These are phyloP conservation scores for Cryptosporidium viatorum DNA, from an alignment of 169 alveolate species.

Conservation along the genomic window DNA sequence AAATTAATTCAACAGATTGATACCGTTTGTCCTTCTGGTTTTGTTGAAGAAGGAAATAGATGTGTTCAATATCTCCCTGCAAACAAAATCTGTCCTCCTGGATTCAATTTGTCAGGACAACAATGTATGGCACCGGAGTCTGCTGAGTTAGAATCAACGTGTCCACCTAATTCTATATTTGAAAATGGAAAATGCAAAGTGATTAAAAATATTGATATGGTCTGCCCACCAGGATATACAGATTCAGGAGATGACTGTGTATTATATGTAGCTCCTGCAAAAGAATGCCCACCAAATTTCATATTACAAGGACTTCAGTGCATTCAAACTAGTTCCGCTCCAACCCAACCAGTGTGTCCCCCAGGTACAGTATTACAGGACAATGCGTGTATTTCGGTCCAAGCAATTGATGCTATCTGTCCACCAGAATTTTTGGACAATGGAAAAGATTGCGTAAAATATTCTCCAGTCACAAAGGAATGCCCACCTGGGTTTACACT, in stretches of 20 bases:
- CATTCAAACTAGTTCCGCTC: slow-evolving; percentile 60
- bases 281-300: slow-evolving; percentile 71
- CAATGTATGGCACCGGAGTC: slow-evolving; percentile 76
- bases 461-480: slow-evolving; percentile 71
- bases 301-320: slow-evolving; percentile 72
- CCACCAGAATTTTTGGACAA: slow-evolving; percentile 74
- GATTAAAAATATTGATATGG: slow-evolving; percentile 71
- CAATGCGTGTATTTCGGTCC: slow-evolving; percentile 70
- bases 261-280: slow-evolving; percentile 74
- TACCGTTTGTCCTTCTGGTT: slow-evolving; percentile 73
- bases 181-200: slow-evolving; percentile 74
- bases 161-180: slow-evolving; percentile 63
- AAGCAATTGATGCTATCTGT: slow-evolving; percentile 70
- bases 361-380: slow-evolving; percentile 70
- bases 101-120: slow-evolving; percentile 70
- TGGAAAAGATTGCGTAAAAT: slow-evolving; percentile 72
- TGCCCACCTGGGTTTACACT: slow-evolving; percentile 73
- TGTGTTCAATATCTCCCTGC: slow-evolving; percentile 75
- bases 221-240: slow-evolving; percentile 75
- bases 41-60: slow-evolving; percentile 75
- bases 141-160: slow-evolving; percentile 59
- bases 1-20: slow-evolving; percentile 72
- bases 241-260: slow-evolving; percentile 76
- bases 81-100: slow-evolving; percentile 73
- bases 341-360: slow-evolving; percentile 73